phyloP scores from a whole-genome alignment of 2,329 filamentous ascomycete species.

The Hymenoscyphus salicellus region DNA sequence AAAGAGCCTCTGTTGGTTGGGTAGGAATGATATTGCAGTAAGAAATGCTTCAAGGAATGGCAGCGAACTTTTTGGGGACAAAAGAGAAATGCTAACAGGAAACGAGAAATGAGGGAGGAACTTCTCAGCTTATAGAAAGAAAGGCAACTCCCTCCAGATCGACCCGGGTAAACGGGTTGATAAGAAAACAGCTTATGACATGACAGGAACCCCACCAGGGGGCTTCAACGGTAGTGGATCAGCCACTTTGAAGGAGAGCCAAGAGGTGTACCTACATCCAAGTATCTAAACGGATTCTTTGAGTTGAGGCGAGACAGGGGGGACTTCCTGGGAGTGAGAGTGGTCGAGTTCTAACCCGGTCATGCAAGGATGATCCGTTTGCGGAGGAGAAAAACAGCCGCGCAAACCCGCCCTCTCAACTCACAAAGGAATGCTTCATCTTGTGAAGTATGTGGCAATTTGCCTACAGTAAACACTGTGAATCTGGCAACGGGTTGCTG shows the following conservation, averaged over 20 bases:
- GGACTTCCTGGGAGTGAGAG: constrained; percentile 17
- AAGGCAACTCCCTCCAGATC: constrained; percentile 10
- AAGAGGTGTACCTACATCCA: constrained; percentile 18
- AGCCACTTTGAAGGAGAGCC: constrained; percentile 16
- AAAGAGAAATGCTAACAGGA: constrained; percentile 32
- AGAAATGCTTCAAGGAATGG: constrained; percentile 37
- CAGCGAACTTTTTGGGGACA: constrained; percentile 21
- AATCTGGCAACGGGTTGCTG: constrained; percentile 10
- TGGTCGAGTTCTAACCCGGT: constrained; percentile 21
- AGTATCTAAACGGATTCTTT: constrained; percentile 11
- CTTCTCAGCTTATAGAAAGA: constrained; percentile 32
- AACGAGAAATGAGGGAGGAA: constrained; percentile 35
- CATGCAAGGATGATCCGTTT: constrained; percentile 28
- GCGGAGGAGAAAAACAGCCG: constrained; percentile 17
- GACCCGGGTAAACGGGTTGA: constrained; percentile 11
- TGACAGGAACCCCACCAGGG: constrained; percentile 24
- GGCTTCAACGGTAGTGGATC: constrained; percentile 23
- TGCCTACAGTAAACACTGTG: constrained; percentile 5
- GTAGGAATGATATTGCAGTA: constrained; percentile 33
- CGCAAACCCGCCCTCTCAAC: constrained; percentile 18
- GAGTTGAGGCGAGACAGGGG: constrained; percentile 23
- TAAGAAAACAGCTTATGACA: constrained; percentile 15
- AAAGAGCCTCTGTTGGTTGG: constrained; percentile 27
- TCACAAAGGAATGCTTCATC: constrained; percentile 34
- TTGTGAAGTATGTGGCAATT: constrained; percentile 29